Evolutionary conservation across 495 filamentous ascomycete genomes (phyloP).

Genomic region (Penicillium pancosmium): DNA sequence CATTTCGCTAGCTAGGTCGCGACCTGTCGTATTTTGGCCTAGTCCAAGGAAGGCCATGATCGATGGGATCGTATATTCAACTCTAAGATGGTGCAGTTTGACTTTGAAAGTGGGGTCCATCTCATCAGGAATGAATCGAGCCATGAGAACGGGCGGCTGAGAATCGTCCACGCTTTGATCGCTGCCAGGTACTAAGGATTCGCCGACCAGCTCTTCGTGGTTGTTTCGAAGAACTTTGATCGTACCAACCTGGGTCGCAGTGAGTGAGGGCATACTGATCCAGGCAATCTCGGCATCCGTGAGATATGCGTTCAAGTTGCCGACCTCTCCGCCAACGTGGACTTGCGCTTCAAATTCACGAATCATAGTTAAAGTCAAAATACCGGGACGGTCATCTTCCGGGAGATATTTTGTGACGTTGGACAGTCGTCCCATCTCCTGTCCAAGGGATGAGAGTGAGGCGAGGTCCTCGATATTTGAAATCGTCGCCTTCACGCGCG

Average conservation of each 20-base stretch:
- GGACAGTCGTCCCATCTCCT: conserved; percentile 78
- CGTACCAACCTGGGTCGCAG: conserved; percentile 70
- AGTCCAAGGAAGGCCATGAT: conserved; percentile 77
- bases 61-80: conserved; percentile 84
- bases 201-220: conserved; percentile 68
- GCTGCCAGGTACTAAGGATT: conserved; percentile 39
- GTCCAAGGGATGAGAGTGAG: conserved; percentile 66
- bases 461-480: conserved; percentile 61
- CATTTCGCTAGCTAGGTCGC: conserved; percentile 75
- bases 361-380: conserved; percentile 74
- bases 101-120: conserved; percentile 89
- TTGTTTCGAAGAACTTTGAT: conserved; percentile 63
- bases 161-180: conserved; percentile 20
- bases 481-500: conserved; percentile 59
- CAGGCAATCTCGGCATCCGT: conserved; percentile 73
- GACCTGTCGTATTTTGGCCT: conserved; percentile 64
- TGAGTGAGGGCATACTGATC: conserved; percentile 79
- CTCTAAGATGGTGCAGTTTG: conserved; percentile 75
- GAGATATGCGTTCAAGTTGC: conserved; percentile 57
- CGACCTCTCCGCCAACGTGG: conserved; percentile 65
- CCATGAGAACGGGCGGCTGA: conserved; percentile 66
- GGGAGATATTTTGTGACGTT: conserved; percentile 93
- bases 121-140: conserved; percentile 87
- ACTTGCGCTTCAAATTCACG: conserved; percentile 60
- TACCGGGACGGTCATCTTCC: conserved; percentile 90